Conservation (phyloP, 495 filamentous ascomycete species). For the Xylaria sp. region DNA sequence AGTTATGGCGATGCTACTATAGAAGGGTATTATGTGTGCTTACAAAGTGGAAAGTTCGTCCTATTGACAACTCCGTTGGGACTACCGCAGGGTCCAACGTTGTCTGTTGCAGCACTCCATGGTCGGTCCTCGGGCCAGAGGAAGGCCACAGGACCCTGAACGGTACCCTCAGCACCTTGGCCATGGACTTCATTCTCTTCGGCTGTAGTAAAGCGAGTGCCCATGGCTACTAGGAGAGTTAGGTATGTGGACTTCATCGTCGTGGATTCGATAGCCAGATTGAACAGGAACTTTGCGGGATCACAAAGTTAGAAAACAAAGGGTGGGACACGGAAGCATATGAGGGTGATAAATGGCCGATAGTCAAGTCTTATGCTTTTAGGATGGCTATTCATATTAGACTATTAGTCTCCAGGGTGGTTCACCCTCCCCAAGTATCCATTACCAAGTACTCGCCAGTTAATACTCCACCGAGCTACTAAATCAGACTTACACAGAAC, state of each 20-base stretch:
- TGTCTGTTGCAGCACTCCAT: conserved; percentile 55
- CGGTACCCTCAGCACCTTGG: conserved; percentile 39
- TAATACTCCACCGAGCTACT: not conserved
- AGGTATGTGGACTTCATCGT: conserved; percentile 36
- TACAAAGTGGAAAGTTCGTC: conserved; percentile 53
- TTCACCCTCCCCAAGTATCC: not conserved
- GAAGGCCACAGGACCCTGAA: conserved; percentile 62
- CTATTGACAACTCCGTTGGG: conserved; percentile 46
- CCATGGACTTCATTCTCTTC: conserved; percentile 35
- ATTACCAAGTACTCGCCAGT: not conserved
- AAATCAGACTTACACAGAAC: not conserved
- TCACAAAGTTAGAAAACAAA: not conserved
- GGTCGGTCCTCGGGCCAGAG: conserved; percentile 58
- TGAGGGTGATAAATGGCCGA: not conserved
- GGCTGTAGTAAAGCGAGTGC: conserved; percentile 29
- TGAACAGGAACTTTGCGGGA: not conserved
- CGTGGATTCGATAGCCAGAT: not conserved
- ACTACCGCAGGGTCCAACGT: conserved; percentile 56
- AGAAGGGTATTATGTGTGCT: not conserved
- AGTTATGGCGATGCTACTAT: conserved; percentile 13
- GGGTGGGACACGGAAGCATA: not conserved
- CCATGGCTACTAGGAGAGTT: conserved; percentile 29
- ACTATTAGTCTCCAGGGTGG: not conserved
- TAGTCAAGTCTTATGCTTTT: not conserved
- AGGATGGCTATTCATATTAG: too few species aligned